Percentiles rank a stretch among this genome's conserved stretches.
These are phyloP conservation scores for Syzygium aromaticum DNA, from an alignment of 345 rosid species.

Conservation along the genomic window DNA sequence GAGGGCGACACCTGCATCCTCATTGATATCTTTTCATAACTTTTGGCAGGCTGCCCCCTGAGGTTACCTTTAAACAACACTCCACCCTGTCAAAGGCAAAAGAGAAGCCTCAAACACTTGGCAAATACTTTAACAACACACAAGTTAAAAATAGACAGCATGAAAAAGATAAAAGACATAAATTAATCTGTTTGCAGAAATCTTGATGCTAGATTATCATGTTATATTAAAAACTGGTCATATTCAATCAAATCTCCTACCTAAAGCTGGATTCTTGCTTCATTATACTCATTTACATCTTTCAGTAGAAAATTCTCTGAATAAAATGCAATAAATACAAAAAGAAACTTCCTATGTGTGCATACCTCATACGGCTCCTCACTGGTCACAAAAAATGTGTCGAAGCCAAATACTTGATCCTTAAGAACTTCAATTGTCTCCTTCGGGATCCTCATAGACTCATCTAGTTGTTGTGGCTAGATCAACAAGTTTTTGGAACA, in stretches of 20 bases:
- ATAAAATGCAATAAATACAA: neutral
- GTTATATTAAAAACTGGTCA: neutral
- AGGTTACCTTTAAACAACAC: conserved; percentile 91
- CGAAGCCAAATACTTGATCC: conserved; percentile 94
- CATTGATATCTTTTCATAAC: conserved; percentile 68
- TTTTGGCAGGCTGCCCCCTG: conserved; percentile 73
- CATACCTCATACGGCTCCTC: conserved; percentile 95
- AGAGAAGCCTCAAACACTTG: neutral
- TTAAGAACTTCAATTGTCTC: conserved; percentile 71
- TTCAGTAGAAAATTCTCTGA: neutral
- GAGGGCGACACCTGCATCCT: conserved; percentile 53
- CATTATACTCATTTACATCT: neutral
- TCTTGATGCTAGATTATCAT: neutral
- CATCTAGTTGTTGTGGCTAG: conserved; percentile 77
- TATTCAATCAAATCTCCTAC: neutral
- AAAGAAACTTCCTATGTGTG: neutral
- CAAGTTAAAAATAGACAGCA: neutral
- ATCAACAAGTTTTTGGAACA: conserved; percentile 10
- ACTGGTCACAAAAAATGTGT: conserved; percentile 89
- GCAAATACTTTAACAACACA: neutral
- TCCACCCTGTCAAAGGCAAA: conserved; percentile 54
- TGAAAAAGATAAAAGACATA: neutral
- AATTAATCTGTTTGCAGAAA: neutral
- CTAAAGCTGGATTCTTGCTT: neutral
- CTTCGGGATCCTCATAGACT: conserved; percentile 69